These are phyloP conservation scores for Coemansia sp. DNA, from an alignment of 192 early-diverging fungal species.

Conservation along the genomic window DNA sequence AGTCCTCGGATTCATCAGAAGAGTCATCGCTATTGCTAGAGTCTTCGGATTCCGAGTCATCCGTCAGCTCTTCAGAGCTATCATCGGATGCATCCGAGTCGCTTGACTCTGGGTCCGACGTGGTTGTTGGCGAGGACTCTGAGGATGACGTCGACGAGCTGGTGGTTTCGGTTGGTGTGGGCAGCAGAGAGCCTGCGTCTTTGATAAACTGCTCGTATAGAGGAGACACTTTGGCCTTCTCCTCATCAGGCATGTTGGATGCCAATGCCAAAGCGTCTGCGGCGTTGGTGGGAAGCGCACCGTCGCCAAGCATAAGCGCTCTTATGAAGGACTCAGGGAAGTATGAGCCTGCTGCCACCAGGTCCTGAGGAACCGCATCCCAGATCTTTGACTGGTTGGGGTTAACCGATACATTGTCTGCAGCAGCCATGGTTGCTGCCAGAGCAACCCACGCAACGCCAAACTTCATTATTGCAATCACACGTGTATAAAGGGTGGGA, in stretches of 20 bases:
- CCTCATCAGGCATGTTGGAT: constrained; percentile 6
- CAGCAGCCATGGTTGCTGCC: constrained; percentile 2
- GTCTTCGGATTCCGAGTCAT: neutral
- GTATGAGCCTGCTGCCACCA: constrained; percentile 1
- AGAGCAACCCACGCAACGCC: constrained; percentile 4
- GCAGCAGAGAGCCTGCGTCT: neutral
- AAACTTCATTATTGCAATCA: constrained; percentile 6
- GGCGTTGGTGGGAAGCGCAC: neutral
- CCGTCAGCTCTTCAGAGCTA: neutral
- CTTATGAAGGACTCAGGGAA: neutral
- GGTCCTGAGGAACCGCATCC: neutral
- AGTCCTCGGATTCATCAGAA: neutral
- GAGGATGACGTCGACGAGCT: neutral
- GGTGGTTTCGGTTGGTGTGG: neutral
- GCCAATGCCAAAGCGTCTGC: constrained; percentile 1
- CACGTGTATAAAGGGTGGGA: neutral
- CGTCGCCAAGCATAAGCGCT: constrained; percentile 3
- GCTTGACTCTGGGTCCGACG: neutral
- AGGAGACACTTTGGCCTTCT: neutral
- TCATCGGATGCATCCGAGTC: neutral
- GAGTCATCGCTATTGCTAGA: neutral
- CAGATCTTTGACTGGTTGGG: neutral
- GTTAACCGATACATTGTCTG: constrained; percentile 1
- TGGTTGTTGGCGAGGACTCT: neutral
- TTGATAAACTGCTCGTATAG: constrained; percentile 1